Evolutionary conservation across 2,329 filamentous ascomycete species (phyloP), one percentile per base, ranked within the genome.

Genomic region (Dothiorella sarmentorum): DNA sequence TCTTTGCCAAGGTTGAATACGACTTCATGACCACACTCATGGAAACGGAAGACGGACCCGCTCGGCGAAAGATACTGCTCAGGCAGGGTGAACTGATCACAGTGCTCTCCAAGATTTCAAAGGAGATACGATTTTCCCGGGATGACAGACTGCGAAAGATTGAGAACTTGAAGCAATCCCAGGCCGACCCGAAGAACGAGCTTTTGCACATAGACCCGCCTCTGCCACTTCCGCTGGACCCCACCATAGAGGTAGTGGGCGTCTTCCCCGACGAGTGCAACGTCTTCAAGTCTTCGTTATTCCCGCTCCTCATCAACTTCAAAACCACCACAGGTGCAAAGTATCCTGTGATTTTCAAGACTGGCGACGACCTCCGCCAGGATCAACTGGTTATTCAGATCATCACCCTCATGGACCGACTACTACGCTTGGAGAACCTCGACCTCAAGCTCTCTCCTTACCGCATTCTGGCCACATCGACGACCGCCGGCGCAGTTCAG

Each of bases 371-470:
- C 70, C 80, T 99, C 53, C 89, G 94, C 13, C 94, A 99, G 74
- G 94, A 99, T 69, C 94, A 99, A 70, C 84, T 99, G 2, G 93
- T 99, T 33, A 95, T 99, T 57, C 94, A 90, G 68, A 97, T 97
- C 68, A 97, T 99, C 71, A 96, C 91, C 0, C 82, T 99, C 15
- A 99, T 99, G 94, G 94, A 99, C 68, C 90, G 93, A 60, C 84
- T 99, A 1, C 82, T 99, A 4, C 90, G 90, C 61, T 97, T 97
- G 69, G 94, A 99, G 70, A 97, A 99, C 62, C 80, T 99, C 9
- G 94, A 99, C 69, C 82, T 99, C 43, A 97, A 95, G 69, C 81
- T 99, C 1, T 93, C 93, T 0, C 94, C 94, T 0, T 99, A 99
- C 77, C 93, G 93, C 66, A 97, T 97, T 63, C 83, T 99, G 7